phyloP scores from a whole-genome alignment of 2,329 filamentous ascomycete genomes.

The Chrysoporthe austroafricana region DNA sequence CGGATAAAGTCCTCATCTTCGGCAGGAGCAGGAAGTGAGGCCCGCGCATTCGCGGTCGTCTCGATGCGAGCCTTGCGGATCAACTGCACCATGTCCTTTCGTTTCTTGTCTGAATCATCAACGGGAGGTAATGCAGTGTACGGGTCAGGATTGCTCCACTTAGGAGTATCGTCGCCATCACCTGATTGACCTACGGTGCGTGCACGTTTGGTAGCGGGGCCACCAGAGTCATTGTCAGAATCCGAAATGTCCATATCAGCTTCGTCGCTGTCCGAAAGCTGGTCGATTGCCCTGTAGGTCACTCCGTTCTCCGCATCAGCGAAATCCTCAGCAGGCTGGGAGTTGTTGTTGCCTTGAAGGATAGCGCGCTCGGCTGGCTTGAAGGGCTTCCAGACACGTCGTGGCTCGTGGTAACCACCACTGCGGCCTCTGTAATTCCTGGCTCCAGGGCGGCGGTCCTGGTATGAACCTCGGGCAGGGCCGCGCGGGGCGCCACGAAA shows the following conservation, averaged over 20 bases:
- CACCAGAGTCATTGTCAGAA: conserved; percentile 42
- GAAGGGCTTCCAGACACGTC: conserved; percentile 34
- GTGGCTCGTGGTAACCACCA: conserved; percentile 10
- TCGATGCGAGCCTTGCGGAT: conserved; percentile 87
- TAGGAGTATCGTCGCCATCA: conserved; percentile 59
- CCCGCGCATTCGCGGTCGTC: conserved; percentile 46
- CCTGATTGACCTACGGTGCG: conserved; percentile 39
- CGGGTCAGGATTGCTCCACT: conserved; percentile 95
- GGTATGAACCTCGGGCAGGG: conserved; percentile 13
- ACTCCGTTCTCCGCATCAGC: conserved; percentile 49
- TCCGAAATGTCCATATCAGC: conserved; percentile 68
- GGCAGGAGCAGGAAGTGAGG: conserved; percentile 45
- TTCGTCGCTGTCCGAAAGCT: conserved; percentile 66
- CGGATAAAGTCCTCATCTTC: conserved; percentile 88
- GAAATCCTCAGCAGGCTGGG: conserved; percentile 50
- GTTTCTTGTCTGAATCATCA: conserved; percentile 68
- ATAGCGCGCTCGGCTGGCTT: conserved; percentile 54
- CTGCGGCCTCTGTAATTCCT: conserved; percentile 14
- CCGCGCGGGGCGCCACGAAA: conserved; percentile 24
- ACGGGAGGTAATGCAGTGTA: conserved; percentile 86
- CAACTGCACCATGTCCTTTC: conserved; percentile 84
- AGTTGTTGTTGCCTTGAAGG: conserved; percentile 47
- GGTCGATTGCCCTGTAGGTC: conserved; percentile 59
- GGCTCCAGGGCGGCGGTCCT: background rate
- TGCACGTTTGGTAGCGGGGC: conserved; percentile 50